Conservation (phyloP, 441 rosid genomes). For the Euphorbia corollata region DNA sequence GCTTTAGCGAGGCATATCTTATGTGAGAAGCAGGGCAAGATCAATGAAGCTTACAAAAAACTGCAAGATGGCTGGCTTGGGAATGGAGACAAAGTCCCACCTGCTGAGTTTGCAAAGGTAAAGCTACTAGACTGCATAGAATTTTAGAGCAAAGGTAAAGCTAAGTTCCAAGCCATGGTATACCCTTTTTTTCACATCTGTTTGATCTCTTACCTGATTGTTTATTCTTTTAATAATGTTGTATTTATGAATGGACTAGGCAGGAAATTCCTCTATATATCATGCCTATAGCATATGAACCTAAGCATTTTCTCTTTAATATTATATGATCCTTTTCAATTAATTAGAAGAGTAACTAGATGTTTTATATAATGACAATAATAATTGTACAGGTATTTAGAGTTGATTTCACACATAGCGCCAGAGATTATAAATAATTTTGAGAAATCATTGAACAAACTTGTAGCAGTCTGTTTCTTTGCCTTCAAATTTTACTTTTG, state of each 20-base stretch:
- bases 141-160: no score
- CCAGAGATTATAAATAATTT: constrained; percentile 73
- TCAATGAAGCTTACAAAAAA: constrained; percentile 92
- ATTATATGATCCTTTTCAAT: background rate
- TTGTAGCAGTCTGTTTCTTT: no score
- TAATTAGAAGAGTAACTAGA: background rate
- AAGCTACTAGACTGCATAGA: constrained; percentile 7
- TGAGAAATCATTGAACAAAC: constrained; percentile 50
- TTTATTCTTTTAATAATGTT: background rate
- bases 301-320: no score
- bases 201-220: background rate
- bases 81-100: constrained; percentile 93
- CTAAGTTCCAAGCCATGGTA: constrained; percentile 71
- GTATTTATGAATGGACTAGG: background rate
- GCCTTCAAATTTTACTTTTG: no score
- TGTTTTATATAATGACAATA: background rate
- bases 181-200: constrained; percentile 7
- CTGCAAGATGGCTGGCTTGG: constrained; percentile 89
- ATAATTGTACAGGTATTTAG: constrained; percentile 54
- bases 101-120: constrained; percentile 98
- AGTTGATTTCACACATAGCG: constrained; percentile 56
- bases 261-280: background rate
- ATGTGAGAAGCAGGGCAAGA: constrained; percentile 49
- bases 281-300: background rate
- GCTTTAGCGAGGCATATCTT: constrained; percentile 51